These are phyloP conservation scores for Excoecaria agallocha DNA, from an alignment of 345 rosid species.

Conservation along the genomic window DNA sequence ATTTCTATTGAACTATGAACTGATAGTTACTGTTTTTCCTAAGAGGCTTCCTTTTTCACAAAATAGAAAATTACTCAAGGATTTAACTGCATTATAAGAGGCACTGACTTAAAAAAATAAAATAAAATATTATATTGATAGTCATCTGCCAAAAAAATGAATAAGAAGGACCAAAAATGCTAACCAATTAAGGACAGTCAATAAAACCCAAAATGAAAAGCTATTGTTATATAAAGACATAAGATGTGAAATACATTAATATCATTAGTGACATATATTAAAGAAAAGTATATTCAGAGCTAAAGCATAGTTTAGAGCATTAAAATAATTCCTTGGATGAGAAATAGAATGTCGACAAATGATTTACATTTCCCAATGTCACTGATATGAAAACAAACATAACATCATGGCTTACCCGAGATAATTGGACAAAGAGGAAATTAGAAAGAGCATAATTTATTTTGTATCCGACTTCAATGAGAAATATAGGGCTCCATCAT, in stretches of 20 bases:
- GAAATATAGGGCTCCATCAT: neutral
- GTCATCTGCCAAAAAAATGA: neutral
- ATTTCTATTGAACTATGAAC: neutral
- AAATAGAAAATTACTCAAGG: neutral
- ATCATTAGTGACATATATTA: neutral
- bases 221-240: neutral
- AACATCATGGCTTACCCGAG: slow-evolving; percentile 92
- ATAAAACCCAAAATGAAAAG: neutral
- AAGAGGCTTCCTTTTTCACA: neutral
- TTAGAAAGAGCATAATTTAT: neutral
- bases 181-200: neutral
- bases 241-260: neutral
- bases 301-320: slow-evolving; percentile 2
- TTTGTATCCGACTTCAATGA: neutral
- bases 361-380: slow-evolving; percentile 74
- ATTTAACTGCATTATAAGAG: neutral
- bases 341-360: slow-evolving; percentile 60
- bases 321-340: slow-evolving; percentile 70
- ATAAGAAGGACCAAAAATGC: neutral
- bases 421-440: slow-evolving; percentile 2
- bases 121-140: neutral
- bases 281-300: neutral
- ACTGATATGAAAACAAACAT: slow-evolving; percentile 96
- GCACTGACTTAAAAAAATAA: neutral
- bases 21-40: neutral